Percentiles rank a stretch among this genome's conserved stretches.
Evolutionary conservation across 148 eudicot genomes (phyloP).

Genomic region (Camellia sinensis): DNA sequence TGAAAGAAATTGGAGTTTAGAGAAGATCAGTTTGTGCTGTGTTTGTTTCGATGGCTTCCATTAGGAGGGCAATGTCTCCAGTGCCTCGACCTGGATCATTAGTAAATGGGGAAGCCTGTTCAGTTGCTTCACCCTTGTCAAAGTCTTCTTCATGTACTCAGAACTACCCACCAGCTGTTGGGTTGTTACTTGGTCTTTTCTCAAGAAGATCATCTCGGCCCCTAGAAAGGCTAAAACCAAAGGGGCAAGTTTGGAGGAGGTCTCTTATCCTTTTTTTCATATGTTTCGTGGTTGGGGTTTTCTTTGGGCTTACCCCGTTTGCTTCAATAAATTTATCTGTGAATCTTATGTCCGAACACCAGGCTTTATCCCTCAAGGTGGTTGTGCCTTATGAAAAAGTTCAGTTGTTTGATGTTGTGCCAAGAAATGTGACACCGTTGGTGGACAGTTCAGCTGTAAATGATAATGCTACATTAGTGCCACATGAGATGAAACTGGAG

Average conservation of each 20-base stretch:
- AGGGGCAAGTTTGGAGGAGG: conserved; percentile 62
- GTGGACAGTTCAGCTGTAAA: conserved; percentile 17
- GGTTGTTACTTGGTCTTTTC: conserved; percentile 44
- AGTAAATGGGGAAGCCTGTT: conserved; percentile 55
- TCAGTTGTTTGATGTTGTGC: conserved; percentile 20
- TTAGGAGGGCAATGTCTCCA: conserved; percentile 75
- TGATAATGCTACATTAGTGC: conserved; percentile 23
- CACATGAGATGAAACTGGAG: conserved; percentile 22
- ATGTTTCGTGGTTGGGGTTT: conserved; percentile 62
- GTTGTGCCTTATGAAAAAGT: conserved; percentile 35
- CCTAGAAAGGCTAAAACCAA: conserved; percentile 56
- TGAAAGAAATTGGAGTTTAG: neutral
- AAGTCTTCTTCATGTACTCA: conserved; percentile 57
- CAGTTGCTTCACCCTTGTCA: conserved; percentile 70
- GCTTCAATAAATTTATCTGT: conserved; percentile 41
- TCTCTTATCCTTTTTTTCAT: conserved; percentile 48
- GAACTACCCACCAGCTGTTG: conserved; percentile 32
- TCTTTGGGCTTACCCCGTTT: conserved; percentile 67
- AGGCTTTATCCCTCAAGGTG: conserved; percentile 45
- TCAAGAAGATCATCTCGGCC: conserved; percentile 59
- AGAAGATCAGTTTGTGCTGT: conserved; percentile 12
- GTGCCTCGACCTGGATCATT: conserved; percentile 59
- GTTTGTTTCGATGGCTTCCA: conserved; percentile 53
- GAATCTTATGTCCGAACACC: conserved; percentile 45
- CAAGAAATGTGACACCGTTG: conserved; percentile 29